Conservation (phyloP, 352 stramenopile genomes). For the Pythium phragmitis region DNA sequence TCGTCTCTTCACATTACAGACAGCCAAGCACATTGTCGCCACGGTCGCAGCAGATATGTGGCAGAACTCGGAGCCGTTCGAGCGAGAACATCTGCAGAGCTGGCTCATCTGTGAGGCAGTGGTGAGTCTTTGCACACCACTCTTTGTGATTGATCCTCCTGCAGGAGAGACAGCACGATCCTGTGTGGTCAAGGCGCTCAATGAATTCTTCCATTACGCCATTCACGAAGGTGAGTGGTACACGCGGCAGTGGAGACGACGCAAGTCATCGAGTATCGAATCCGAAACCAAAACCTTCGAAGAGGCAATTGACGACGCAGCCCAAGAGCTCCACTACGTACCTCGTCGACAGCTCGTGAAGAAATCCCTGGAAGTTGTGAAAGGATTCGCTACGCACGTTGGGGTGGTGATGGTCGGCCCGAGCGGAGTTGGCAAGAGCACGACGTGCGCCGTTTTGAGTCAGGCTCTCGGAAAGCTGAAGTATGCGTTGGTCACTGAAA, state of each 20-base stretch:
- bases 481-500: conserved; percentile 3
- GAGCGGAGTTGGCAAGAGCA: conserved; percentile 25
- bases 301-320: conserved; percentile 14
- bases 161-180: background rate
- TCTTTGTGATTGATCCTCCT: background rate
- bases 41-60: conserved; percentile 7
- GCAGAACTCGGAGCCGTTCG: conserved; percentile 23
- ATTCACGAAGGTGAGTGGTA: conserved; percentile 27
- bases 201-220: conserved; percentile 20
- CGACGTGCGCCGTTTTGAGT: conserved; percentile 11
- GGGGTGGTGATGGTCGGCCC: conserved; percentile 20
- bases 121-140: conserved; percentile 9
- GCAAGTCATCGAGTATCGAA: background rate
- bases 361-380: conserved; percentile 10
- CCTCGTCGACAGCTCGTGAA: conserved; percentile 12
- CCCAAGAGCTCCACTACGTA: conserved; percentile 21
- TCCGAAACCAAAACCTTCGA: conserved; percentile 8
- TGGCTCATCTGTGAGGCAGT: conserved; percentile 27
- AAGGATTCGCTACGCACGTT: conserved; percentile 8
- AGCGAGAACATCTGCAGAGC: conserved; percentile 24
- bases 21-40: conserved; percentile 18
- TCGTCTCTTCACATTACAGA: conserved; percentile 7
- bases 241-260: conserved; percentile 23
- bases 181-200: conserved; percentile 2
- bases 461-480: conserved; percentile 23